phyloP scores from a whole-genome alignment of 225 moss, liverwort and hornwort species.

The Straminergon stramineum region DNA sequence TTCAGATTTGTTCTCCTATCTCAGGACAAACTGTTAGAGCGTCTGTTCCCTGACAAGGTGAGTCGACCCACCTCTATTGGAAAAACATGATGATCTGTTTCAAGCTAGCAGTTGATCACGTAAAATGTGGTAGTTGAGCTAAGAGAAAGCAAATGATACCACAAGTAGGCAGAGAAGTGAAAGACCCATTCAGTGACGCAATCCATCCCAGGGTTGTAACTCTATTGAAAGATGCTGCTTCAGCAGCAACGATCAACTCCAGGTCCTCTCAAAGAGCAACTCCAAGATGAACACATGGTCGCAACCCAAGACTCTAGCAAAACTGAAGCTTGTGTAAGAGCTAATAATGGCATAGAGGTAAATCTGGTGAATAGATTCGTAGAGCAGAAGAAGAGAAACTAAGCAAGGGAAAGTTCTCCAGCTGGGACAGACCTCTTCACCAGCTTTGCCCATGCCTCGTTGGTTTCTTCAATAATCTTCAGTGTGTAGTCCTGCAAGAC shows the following conservation, averaged over 20 bases:
- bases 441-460: constrained; percentile 96
- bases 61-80: not conserved
- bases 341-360: not conserved
- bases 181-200: not conserved
- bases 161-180: not conserved
- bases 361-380: not conserved
- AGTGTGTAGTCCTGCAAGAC: constrained; percentile 69
- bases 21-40: not conserved
- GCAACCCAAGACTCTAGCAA: constrained; percentile 21
- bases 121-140: not conserved
- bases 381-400: not conserved
- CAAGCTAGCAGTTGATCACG: not conserved
- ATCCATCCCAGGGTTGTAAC: not conserved
- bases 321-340: constrained; percentile 24
- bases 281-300: not conserved
- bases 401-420: constrained; percentile 89
- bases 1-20: not conserved
- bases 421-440: constrained; percentile 95
- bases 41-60: not conserved
- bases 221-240: constrained; percentile 4
- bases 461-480: constrained; percentile 84
- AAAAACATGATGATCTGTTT: not conserved
- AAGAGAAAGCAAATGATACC: not conserved
- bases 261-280: not conserved
- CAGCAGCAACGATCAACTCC: constrained; percentile 13